A percentile compares a stretch with the other conserved stretches of the same genome.
Conservation (phyloP, 495 filamentous ascomycete genomes). For the Bacidia rubella region DNA sequence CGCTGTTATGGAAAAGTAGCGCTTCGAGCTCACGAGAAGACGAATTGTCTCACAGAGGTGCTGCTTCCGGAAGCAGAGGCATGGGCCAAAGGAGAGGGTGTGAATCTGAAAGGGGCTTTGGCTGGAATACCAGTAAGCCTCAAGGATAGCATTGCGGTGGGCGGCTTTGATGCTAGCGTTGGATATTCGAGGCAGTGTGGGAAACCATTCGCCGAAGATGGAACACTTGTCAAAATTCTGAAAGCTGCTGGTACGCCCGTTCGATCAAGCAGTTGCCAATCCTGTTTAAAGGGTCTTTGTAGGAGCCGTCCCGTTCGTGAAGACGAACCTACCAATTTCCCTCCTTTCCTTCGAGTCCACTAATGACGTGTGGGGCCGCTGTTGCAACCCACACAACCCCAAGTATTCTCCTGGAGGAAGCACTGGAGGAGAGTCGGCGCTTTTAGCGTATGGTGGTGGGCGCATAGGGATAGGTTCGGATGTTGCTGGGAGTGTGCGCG, state of each 20-base stretch:
- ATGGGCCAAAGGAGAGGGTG: slow-evolving; percentile 49
- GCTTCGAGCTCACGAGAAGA: slow-evolving; percentile 69
- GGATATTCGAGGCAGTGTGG: slow-evolving; percentile 65
- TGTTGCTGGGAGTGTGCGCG: slow-evolving; percentile 83
- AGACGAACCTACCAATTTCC: slow-evolving; percentile 88
- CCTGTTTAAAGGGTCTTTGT: slow-evolving; percentile 14
- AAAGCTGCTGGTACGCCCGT: slow-evolving; percentile 61
- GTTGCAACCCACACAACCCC: slow-evolving; percentile 67
- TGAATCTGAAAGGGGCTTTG: slow-evolving; percentile 71
- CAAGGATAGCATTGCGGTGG: slow-evolving; percentile 78
- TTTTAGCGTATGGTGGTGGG: slow-evolving; percentile 72
- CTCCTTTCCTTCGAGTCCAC: slow-evolving; percentile 84
- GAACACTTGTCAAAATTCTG: slow-evolving; percentile 58
- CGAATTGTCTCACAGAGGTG: slow-evolving; percentile 86
- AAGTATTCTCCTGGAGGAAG: slow-evolving; percentile 85
- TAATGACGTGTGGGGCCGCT: slow-evolving; percentile 80
- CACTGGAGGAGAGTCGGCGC: slow-evolving; percentile 76
- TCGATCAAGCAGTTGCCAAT: neutral
- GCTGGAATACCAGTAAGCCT: slow-evolving; percentile 82
- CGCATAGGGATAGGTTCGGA: slow-evolving; percentile 93
- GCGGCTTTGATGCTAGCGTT: slow-evolving; percentile 75
- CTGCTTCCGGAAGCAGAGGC: slow-evolving; percentile 65
- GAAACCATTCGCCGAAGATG: slow-evolving; percentile 52
- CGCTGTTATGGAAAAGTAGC: slow-evolving; percentile 84
- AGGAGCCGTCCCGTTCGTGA: slow-evolving; percentile 77